Percentiles rank a stretch among this genome's conserved stretches.
phyloP scores from a whole-genome alignment of 2,329 filamentous ascomycete species.

The Hirsutella thompsonii region DNA sequence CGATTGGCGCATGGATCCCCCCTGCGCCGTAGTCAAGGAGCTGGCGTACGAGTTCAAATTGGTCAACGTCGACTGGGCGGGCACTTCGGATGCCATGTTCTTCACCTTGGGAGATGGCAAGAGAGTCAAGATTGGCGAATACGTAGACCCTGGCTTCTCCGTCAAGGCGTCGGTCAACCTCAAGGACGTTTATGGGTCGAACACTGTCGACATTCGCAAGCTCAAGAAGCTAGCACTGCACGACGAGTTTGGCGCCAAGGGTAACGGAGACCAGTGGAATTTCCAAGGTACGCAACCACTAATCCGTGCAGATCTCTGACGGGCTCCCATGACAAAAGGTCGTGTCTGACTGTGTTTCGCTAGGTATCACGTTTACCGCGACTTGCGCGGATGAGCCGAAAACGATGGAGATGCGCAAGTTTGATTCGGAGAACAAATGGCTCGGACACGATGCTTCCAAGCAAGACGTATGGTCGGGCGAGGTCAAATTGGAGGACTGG shows the following conservation, averaged over 20 bases:
- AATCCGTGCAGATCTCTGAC: neutral
- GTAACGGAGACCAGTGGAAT: neutral
- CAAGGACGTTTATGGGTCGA: neutral
- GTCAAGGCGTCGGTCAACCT: neutral
- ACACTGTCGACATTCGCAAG: neutral
- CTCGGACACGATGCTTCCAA: neutral
- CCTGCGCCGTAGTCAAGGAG: neutral
- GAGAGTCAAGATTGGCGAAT: neutral
- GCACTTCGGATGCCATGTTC: neutral
- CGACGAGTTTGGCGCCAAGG: neutral
- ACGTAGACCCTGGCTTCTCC: neutral
- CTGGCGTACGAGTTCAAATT: neutral
- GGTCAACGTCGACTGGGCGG: neutral
- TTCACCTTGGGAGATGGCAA: neutral
- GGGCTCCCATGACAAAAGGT: no score
- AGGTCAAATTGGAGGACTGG: no score
- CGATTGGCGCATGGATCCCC: neutral
- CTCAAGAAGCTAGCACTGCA: neutral
- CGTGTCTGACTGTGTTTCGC: neutral
- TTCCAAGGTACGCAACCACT: neutral
- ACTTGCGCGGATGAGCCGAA: neutral
- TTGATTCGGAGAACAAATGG: neutral
- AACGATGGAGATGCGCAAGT: slow-evolving; percentile 1
- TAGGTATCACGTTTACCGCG: neutral
- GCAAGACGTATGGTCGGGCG: no score